Evolutionary conservation across 768 basidiomycete genomes (phyloP).

Genomic region (Omphalotus guepiniiformis): DNA sequence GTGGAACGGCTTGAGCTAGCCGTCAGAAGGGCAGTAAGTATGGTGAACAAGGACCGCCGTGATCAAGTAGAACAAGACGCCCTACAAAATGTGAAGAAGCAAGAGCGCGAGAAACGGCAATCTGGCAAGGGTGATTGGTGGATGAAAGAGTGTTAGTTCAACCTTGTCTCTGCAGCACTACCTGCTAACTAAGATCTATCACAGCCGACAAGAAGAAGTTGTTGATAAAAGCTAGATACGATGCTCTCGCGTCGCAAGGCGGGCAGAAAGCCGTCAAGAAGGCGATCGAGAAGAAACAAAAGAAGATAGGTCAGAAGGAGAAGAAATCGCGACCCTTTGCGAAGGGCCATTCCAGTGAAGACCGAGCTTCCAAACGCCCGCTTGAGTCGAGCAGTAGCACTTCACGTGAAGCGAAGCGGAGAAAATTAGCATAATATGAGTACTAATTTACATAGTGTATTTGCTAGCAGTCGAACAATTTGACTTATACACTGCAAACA

Average conservation of each 20-base stretch:
- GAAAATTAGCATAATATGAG: background rate
- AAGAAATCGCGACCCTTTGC: constrained; percentile 75
- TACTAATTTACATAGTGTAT: no score
- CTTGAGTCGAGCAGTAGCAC: background rate
- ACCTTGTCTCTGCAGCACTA: background rate
- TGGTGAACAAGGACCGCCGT: constrained; percentile 66
- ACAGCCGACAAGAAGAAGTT: constrained; percentile 77
- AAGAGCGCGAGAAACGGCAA: constrained; percentile 62
- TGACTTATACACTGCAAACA: no score
- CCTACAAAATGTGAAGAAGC: constrained; percentile 46
- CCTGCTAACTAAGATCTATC: constrained; percentile 10
- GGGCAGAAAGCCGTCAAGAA: constrained; percentile 82
- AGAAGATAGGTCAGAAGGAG: constrained; percentile 84
- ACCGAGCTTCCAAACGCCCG: background rate
- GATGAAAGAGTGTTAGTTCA: constrained; percentile 70
- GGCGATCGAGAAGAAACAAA: constrained; percentile 85
- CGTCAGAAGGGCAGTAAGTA: constrained; percentile 71
- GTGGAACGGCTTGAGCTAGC: constrained; percentile 67
- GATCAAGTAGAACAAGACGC: constrained; percentile 72
- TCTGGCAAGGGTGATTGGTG: constrained; percentile 82
- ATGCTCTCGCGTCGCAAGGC: constrained; percentile 70
- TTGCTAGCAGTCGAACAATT: no score
- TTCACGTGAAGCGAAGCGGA: background rate
- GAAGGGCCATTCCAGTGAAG: background rate
- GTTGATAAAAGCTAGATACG: constrained; percentile 70